Conservation (phyloP, 108 stramenopile genomes). For the Skeletonema potamos region DNA sequence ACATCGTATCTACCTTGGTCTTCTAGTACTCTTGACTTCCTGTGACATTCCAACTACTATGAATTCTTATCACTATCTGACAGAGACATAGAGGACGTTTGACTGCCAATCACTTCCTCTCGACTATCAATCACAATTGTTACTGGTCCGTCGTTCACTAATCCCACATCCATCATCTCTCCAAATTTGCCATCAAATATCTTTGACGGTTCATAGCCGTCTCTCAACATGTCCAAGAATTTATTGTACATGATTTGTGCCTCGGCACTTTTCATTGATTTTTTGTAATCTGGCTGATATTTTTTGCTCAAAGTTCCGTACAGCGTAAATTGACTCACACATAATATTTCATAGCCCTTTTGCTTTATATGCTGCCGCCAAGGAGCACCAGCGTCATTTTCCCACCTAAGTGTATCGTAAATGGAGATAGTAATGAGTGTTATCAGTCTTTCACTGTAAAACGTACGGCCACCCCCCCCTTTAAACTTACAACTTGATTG, state of each 20-base stretch:
- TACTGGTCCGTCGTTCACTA: constrained; percentile 91
- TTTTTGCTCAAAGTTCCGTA: constrained; percentile 84
- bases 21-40: too few relatives aligned
- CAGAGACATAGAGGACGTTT: constrained; percentile 13
- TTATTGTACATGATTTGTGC: constrained; percentile 67
- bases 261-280: constrained; percentile 71
- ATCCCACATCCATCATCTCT: constrained; percentile 86
- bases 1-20: too few relatives aligned
- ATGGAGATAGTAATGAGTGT: too few relatives aligned
- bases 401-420: too few relatives aligned
- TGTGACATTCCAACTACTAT: background rate
- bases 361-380: constrained; percentile 86
- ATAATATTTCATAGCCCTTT: constrained; percentile 61
- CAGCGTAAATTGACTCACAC: constrained; percentile 86
- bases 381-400: constrained; percentile 61
- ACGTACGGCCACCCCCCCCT: too few relatives aligned
- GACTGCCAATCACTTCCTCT: constrained; percentile 12
- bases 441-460: too few relatives aligned
- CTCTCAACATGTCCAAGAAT: constrained; percentile 66
- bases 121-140: constrained; percentile 85
- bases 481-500: constrained; percentile 68
- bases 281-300: constrained; percentile 86
- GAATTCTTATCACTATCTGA: constrained; percentile 3
- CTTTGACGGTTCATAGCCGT: constrained; percentile 61
- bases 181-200: constrained; percentile 83